A percentile compares a stretch with the other conserved stretches of the same genome.
Conservation (phyloP, 1,284 basidiomycete genomes). For the Athelia sp. region DNA sequence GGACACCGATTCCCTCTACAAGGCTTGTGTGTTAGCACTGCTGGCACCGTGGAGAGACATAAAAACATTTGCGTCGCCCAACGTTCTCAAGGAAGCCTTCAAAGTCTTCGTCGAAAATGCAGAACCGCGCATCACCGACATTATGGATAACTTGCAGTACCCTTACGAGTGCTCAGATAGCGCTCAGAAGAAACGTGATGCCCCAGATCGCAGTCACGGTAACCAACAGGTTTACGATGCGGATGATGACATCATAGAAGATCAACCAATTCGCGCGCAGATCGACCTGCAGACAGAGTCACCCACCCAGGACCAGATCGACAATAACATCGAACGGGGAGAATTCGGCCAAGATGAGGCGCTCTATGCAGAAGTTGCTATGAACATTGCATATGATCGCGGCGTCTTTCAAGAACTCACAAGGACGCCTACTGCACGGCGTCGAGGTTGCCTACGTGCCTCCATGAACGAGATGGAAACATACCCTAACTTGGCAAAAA, state of each 20-base stretch:
- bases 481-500: no score
- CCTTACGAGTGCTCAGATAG: conserved; percentile 5
- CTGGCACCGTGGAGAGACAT: conserved; percentile 39
- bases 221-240: no score
- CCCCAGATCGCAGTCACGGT: no score
- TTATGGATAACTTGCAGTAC: conserved; percentile 7
- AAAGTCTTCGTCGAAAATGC: no score
- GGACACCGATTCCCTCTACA: conserved; percentile 22
- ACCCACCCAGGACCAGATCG: no score
- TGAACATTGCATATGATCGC: not conserved
- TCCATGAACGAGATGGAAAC: no score
- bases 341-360: not conserved
- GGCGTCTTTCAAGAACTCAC: not conserved
- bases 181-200: not conserved
- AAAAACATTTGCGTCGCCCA: no score
- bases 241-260: no score
- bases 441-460: no score
- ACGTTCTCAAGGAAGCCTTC: not conserved
- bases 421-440: no score
- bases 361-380: not conserved
- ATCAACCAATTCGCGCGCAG: no score
- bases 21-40: conserved; percentile 30
- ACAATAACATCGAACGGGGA: not conserved
- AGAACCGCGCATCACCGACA: not conserved
- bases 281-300: no score